phyloP scores from a whole-genome alignment of 2,329 filamentous ascomycete genomes.

The Talaromyces rugulosus region DNA sequence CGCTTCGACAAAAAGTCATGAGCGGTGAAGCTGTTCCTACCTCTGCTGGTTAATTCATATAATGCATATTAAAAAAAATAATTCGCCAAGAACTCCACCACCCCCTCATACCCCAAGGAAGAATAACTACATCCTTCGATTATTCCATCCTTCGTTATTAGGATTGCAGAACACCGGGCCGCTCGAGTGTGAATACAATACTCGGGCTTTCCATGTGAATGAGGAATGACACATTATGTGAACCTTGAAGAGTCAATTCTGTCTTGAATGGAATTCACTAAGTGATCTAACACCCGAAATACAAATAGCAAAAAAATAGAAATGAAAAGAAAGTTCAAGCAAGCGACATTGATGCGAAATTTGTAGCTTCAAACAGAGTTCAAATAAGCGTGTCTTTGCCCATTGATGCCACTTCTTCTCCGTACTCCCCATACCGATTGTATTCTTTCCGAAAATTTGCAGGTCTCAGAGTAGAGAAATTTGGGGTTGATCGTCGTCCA shows the following conservation, averaged over 20 bases:
- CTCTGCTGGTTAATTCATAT: slow-evolving; percentile 18
- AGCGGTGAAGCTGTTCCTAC: slow-evolving; percentile 37
- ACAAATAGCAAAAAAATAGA: neutral
- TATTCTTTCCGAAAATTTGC: neutral
- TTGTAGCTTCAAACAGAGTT: neutral
- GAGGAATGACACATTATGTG: neutral
- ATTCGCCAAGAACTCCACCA: neutral
- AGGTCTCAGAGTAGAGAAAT: neutral
- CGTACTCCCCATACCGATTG: neutral
- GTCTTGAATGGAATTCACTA: neutral
- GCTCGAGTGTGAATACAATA: neutral
- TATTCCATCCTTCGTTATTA: neutral
- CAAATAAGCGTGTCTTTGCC: neutral
- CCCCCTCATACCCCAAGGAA: neutral
- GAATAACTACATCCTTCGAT: neutral
- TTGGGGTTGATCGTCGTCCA: neutral
- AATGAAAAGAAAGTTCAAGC: neutral
- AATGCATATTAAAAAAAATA: neutral
- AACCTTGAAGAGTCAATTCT: neutral
- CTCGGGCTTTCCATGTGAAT: neutral
- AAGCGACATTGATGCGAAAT: neutral
- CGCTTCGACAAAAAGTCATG: slow-evolving; percentile 51
- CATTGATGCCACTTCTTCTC: neutral
- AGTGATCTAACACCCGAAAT: neutral
- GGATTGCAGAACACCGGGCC: neutral